Evolutionary conservation across 2,329 filamentous ascomycete species (phyloP).

Genomic region (Penicillium italicum): DNA sequence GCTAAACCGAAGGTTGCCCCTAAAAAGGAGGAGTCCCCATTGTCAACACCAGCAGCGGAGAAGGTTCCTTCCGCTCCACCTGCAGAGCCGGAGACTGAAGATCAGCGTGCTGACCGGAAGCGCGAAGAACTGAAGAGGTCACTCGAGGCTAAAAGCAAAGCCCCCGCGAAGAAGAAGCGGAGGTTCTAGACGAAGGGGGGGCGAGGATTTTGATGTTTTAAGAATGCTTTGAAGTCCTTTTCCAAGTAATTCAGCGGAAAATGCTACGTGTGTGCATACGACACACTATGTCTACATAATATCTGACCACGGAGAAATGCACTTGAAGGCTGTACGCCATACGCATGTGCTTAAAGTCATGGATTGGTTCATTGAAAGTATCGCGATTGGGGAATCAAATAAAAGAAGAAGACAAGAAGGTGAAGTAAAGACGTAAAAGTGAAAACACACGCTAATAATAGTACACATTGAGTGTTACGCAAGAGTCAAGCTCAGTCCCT

Average conservation of each 20-base stretch:
- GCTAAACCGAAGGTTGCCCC: background rate
- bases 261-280: background rate
- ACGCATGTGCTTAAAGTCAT: background rate
- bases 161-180: conserved; percentile 55
- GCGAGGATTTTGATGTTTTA: background rate
- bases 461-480: background rate
- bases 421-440: background rate
- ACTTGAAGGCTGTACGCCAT: background rate
- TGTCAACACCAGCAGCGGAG: background rate
- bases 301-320: background rate
- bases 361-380: conserved; percentile 1
- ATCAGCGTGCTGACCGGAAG: conserved; percentile 54
- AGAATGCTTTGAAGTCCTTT: background rate
- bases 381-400: conserved; percentile 14
- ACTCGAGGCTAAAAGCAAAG: conserved; percentile 51
- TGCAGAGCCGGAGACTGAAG: conserved; percentile 36
- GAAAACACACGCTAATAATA: background rate
- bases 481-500: conserved; percentile 1
- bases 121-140: conserved; percentile 55
- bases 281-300: background rate
- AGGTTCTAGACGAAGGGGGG: conserved; percentile 44
- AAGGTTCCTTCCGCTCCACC: conserved; percentile 1
- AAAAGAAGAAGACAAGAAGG: background rate
- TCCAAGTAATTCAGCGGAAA: background rate
- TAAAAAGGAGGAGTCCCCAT: background rate